Conservation (phyloP, 805 yeast species). For the Priceomyces haplophilus region DNA sequence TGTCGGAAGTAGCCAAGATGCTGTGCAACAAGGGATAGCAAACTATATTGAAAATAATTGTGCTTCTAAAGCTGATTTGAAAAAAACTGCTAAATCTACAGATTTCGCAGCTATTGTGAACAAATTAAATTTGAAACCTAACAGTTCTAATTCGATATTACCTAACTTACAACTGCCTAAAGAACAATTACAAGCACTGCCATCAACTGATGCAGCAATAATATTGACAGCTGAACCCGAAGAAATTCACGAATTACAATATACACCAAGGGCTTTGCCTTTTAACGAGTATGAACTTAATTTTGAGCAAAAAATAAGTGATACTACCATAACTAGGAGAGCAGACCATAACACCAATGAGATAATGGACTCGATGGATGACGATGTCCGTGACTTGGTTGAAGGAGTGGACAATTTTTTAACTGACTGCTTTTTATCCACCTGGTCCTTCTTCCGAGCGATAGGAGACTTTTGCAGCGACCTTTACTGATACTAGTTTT, state of each 20-base stretch:
- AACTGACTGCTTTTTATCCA: slow-evolving; percentile 12
- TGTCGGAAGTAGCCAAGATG: too few relatives aligned
- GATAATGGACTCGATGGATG: slow-evolving; percentile 13
- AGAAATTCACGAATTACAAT: slow-evolving; percentile 6
- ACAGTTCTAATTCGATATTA: slow-evolving; percentile 16
- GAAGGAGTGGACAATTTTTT: slow-evolving; percentile 20
- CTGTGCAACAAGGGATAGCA: neutral
- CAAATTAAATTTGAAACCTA: slow-evolving; percentile 12
- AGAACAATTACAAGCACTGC: neutral
- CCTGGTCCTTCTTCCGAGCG: slow-evolving; percentile 7
- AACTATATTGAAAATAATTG: neutral
- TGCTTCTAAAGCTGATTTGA: neutral
- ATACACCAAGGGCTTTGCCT: slow-evolving; percentile 25
- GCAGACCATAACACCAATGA: slow-evolving; percentile 7
- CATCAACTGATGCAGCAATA: neutral
- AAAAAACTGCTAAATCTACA: slow-evolving; percentile 1
- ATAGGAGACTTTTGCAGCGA: neutral
- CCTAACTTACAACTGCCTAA: slow-evolving; percentile 1
- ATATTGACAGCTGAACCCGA: slow-evolving; percentile 6
- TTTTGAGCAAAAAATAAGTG: slow-evolving; percentile 11
- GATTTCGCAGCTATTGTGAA: slow-evolving; percentile 7
- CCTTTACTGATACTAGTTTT: slow-evolving; percentile 1
- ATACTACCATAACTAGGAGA: slow-evolving; percentile 2
- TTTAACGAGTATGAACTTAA: slow-evolving; percentile 16
- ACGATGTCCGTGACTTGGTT: slow-evolving; percentile 16